phyloP scores from a whole-genome alignment of 495 filamentous ascomycete genomes.

The Aspergillus cristatus region DNA sequence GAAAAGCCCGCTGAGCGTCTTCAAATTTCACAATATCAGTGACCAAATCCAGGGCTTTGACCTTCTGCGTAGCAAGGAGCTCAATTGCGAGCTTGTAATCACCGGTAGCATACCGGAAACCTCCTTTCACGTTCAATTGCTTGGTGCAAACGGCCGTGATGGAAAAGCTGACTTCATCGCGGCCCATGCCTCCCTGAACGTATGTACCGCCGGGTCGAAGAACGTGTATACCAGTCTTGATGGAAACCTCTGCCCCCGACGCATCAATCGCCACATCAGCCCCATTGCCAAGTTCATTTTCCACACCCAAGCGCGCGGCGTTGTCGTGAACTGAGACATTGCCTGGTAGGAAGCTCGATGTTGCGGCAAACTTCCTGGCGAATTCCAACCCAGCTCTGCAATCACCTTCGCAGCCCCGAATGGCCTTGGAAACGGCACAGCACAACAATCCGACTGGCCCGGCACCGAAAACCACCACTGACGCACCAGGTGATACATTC shows the following conservation, averaged over 20 bases:
- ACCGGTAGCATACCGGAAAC: constrained; percentile 73
- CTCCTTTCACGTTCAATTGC: constrained; percentile 71
- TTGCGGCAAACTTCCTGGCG: constrained; percentile 2
- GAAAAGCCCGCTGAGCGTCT: constrained; percentile 69
- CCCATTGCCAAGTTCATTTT: constrained; percentile 30
- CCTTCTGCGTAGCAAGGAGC: constrained; percentile 50
- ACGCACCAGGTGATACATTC: constrained; percentile 53
- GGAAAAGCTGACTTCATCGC: constrained; percentile 65
- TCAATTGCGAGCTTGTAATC: constrained; percentile 74
- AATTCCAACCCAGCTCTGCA: constrained; percentile 46
- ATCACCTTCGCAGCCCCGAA: too few species aligned
- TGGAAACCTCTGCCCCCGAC: constrained; percentile 65
- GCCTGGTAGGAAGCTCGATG: constrained; percentile 49
- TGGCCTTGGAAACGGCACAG: constrained; percentile 59
- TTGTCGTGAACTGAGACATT: too few species aligned
- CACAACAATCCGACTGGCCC: constrained; percentile 77
- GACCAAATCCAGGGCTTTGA: constrained; percentile 65
- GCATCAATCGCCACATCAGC: constrained; percentile 79
- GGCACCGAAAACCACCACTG: constrained; percentile 68
- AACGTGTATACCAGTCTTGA: constrained; percentile 64
- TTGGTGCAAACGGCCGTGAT: constrained; percentile 76
- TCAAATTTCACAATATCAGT: constrained; percentile 62
- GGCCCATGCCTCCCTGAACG: constrained; percentile 81
- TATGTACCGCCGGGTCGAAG: constrained; percentile 66
- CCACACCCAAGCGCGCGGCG: neutral